phyloP scores from a whole-genome alignment of 805 yeast genomes.

The Komagataella phaffii region DNA sequence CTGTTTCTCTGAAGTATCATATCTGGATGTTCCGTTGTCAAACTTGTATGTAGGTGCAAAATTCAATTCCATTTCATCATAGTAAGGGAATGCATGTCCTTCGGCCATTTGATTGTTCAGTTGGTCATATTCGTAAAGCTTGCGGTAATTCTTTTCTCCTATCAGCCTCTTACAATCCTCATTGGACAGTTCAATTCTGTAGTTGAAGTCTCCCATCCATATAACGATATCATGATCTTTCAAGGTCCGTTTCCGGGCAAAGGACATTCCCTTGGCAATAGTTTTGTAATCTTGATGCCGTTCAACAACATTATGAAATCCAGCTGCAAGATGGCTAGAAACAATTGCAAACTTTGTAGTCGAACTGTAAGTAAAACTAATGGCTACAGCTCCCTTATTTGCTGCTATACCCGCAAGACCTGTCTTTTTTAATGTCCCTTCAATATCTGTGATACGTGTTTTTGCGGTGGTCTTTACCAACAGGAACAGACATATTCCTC shows the following conservation, averaged over 20 bases:
- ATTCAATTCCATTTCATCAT: conserved; percentile 63
- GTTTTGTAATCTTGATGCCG: conserved; percentile 80
- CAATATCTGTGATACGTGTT: conserved; percentile 43
- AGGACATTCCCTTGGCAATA: conserved; percentile 54
- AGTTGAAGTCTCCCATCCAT: conserved; percentile 93
- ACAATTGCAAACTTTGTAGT: conserved; percentile 62
- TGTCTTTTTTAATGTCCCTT: conserved; percentile 71
- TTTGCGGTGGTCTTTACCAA: conserved; percentile 45
- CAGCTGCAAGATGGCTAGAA: conserved; percentile 89
- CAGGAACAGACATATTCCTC: conserved; percentile 67
- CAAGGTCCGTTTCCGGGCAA: conserved; percentile 43
- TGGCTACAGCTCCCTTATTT: conserved; percentile 45
- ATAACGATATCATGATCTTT: conserved; percentile 73
- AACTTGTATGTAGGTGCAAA: conserved; percentile 93
- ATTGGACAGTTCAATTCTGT: conserved; percentile 59
- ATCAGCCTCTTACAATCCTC: conserved; percentile 44
- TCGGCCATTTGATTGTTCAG: conserved; percentile 55
- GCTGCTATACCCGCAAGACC: conserved; percentile 89
- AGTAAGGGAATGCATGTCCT: conserved; percentile 71
- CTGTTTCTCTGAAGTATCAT: conserved; percentile 85
- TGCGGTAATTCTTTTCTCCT: conserved; percentile 28
- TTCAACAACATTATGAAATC: conserved; percentile 66
- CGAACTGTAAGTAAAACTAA: conserved; percentile 36
- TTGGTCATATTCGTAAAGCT: conserved; percentile 65
- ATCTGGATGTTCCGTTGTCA: conserved; percentile 69